These are phyloP conservation scores for Phyllosticta paracitricarpa DNA, from an alignment of 2,329 filamentous ascomycete genomes.

Conservation along the genomic window DNA sequence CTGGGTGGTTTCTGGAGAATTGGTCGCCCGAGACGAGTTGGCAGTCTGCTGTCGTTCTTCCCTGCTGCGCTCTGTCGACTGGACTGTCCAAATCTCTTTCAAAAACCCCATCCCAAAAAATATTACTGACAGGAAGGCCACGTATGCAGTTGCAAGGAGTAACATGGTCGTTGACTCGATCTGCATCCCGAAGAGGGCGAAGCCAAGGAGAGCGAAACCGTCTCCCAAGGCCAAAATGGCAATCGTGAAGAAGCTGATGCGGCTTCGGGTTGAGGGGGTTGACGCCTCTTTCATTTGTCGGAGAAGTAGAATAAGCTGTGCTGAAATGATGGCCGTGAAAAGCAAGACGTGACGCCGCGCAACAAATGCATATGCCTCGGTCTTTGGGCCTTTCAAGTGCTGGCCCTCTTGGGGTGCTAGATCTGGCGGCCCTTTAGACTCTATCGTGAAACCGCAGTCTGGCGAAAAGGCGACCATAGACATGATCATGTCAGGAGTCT, in stretches of 20 bases:
- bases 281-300: slow-evolving; percentile 55
- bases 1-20: slow-evolving; percentile 15
- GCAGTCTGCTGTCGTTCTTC: slow-evolving; percentile 32
- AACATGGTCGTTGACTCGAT: slow-evolving; percentile 41
- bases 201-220: slow-evolving; percentile 45
- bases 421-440: slow-evolving; percentile 50
- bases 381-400: slow-evolving; percentile 48
- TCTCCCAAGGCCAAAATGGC: slow-evolving; percentile 52
- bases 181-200: slow-evolving; percentile 44
- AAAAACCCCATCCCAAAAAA: slow-evolving; percentile 56
- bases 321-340: slow-evolving; percentile 39
- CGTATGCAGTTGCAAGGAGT: slow-evolving; percentile 46
- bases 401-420: slow-evolving; percentile 40
- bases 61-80: slow-evolving; percentile 40
- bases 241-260: slow-evolving; percentile 55
- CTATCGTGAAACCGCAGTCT: slow-evolving; percentile 56
- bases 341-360: slow-evolving; percentile 44
- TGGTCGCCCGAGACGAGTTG: slow-evolving; percentile 9
- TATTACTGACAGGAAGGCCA: slow-evolving; percentile 50
- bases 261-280: slow-evolving; percentile 53
- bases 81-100: slow-evolving; percentile 57
- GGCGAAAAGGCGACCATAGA: slow-evolving; percentile 54
- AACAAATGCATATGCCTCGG: slow-evolving; percentile 44
- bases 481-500: slow-evolving; percentile 44
- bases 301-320: slow-evolving; percentile 47